These are phyloP conservation scores for Raffaelea arxii DNA, from an alignment of 2,329 filamentous ascomycete species.

Conservation along the genomic window DNA sequence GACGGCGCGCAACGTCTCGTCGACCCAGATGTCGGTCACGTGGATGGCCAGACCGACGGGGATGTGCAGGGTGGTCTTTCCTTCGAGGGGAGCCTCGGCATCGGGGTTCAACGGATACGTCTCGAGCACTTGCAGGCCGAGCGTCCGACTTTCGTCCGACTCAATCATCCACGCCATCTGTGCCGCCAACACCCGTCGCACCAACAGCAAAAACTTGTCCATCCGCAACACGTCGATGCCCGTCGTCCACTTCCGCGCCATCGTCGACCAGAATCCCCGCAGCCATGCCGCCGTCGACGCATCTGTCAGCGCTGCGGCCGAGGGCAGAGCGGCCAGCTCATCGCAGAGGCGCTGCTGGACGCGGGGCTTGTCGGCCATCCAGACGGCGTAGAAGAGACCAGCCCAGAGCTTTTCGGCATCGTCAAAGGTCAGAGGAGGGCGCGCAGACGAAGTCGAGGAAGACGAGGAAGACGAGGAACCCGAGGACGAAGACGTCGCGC, in stretches of 20 bases:
- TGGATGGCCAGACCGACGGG: conserved; percentile 82
- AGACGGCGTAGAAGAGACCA: conserved; percentile 85
- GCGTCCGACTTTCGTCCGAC: conserved; percentile 13
- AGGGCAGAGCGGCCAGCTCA: conserved; percentile 59
- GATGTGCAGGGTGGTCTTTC: conserved; percentile 30
- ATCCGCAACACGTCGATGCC: conserved; percentile 66
- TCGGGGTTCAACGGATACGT: conserved; percentile 29
- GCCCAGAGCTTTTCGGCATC: conserved; percentile 90
- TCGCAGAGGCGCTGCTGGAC: conserved; percentile 75
- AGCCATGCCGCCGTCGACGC: conserved; percentile 38
- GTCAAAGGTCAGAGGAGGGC: conserved; percentile 45
- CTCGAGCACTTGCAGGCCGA: conserved; percentile 31
- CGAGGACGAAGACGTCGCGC: conserved; percentile 27
- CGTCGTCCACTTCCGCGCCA: conserved; percentile 59
- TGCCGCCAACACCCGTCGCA: conserved; percentile 68
- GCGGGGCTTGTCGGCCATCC: conserved; percentile 86
- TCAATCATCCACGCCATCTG: conserved; percentile 44
- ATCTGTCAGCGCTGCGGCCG: conserved; percentile 34
- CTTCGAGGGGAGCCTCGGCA: conserved; percentile 20
- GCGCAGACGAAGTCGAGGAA: conserved; percentile 29
- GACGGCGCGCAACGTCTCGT: conserved; percentile 22
- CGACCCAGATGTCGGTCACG: conserved; percentile 81
- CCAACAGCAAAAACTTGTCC: conserved; percentile 86
- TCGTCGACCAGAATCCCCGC: conserved; percentile 60
- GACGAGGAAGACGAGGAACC: no score